phyloP scores from a whole-genome alignment of 2,329 filamentous ascomycete species.

The Boeremia lycopersici region DNA sequence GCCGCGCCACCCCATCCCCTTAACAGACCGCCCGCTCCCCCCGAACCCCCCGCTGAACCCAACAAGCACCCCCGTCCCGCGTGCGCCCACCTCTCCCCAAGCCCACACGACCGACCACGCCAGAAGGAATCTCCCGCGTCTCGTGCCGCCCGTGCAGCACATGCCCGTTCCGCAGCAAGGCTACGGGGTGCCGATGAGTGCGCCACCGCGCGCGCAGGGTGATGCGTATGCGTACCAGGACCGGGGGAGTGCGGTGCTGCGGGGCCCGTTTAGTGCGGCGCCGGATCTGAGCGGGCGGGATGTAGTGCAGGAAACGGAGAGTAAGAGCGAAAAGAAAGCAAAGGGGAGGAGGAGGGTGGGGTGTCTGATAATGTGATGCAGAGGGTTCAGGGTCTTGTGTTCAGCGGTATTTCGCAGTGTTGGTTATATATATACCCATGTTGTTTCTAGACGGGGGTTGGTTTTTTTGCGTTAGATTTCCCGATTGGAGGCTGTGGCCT shows the following conservation, averaged over 20 bases:
- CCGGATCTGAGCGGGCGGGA: not conserved
- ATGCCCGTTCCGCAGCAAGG: constrained; percentile 2
- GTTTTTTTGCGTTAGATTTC: too few relatives aligned
- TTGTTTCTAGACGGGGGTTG: too few relatives aligned
- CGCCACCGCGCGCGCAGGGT: constrained; percentile 22
- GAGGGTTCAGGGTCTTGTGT: too few relatives aligned
- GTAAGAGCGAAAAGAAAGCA: not conserved
- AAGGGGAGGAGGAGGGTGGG: constrained; percentile 24
- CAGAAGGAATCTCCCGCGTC: constrained; percentile 17
- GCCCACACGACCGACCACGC: not conserved
- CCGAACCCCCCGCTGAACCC: constrained; percentile 11
- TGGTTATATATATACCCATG: too few relatives aligned
- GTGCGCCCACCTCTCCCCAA: not conserved
- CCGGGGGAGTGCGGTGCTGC: not conserved
- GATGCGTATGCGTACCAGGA: not conserved
- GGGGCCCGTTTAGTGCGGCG: constrained; percentile 7
- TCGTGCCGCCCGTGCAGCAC: constrained; percentile 14
- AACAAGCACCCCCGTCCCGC: constrained; percentile 6
- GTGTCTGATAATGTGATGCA: constrained; percentile 26
- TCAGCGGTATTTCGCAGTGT: not conserved
- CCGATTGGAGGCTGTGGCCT: too few relatives aligned
- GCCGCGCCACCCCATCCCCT: constrained; percentile 18
- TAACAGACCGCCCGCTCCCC: constrained; percentile 1
- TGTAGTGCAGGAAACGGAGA: not conserved
- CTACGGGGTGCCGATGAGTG: constrained; percentile 23